Evolutionary conservation across 148 eudicot genomes (phyloP).

Genomic region (Beta vulgaris): DNA sequence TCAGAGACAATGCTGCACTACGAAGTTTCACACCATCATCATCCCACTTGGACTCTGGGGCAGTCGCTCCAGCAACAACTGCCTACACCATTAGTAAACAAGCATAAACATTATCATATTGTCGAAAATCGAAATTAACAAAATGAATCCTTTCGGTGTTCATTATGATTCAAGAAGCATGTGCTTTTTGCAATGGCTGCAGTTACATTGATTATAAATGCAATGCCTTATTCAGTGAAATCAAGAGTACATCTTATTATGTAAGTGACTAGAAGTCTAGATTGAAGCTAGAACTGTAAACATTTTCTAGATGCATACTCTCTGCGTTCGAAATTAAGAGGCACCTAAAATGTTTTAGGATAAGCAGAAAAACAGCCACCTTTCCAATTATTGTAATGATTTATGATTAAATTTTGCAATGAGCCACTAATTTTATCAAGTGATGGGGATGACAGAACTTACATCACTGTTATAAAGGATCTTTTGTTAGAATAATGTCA

Average conservation of each 20-base stretch:
- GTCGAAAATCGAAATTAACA: conserved; percentile 7
- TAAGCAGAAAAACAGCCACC: too few species aligned
- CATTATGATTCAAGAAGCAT: neutral
- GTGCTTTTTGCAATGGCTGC: neutral
- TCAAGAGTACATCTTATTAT: neutral
- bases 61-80: conserved; percentile 78
- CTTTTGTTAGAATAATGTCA: too few species aligned
- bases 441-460: too few species aligned
- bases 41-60: conserved; percentile 72
- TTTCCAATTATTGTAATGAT: too few species aligned
- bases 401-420: too few species aligned
- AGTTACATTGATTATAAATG: neutral
- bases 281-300: neutral
- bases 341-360: too few species aligned
- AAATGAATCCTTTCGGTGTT: neutral
- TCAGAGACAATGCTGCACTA: conserved; percentile 83
- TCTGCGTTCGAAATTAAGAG: too few species aligned
- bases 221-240: neutral
- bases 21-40: conserved; percentile 89
- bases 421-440: too few species aligned
- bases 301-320: neutral
- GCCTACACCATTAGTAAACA: conserved; percentile 40
- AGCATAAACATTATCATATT: neutral
- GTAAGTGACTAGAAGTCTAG: neutral
- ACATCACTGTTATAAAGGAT: too few species aligned